A percentile compares a stretch with the other conserved stretches of the same genome.
These are phyloP conservation scores for Stagonosporopsis tanaceti DNA, from an alignment of 2,329 filamentous ascomycete genomes.

Conservation along the genomic window DNA sequence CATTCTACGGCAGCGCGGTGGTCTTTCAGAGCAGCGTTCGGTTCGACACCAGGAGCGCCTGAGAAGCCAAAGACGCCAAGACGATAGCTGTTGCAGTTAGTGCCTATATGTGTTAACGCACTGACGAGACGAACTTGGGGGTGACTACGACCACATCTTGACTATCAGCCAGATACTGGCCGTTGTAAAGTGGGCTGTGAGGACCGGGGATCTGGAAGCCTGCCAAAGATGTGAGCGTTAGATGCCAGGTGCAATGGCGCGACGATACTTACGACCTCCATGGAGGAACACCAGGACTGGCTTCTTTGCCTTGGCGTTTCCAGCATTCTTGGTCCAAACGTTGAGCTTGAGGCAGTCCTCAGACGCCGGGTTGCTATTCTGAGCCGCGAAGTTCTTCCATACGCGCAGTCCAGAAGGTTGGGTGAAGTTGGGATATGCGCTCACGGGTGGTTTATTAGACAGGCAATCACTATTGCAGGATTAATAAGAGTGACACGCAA, in stretches of 20 bases:
- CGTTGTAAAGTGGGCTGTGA: constrained; percentile 38
- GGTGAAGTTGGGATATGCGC: constrained; percentile 38
- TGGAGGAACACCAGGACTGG: constrained; percentile 42
- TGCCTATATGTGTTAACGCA: too few relatives aligned
- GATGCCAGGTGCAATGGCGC: neutral
- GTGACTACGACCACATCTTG: constrained; percentile 45
- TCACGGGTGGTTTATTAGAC: constrained; percentile 33
- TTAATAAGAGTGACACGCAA: constrained; percentile 1
- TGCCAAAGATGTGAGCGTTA: constrained; percentile 14
- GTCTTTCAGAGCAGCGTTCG: constrained; percentile 49
- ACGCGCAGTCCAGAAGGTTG: constrained; percentile 34
- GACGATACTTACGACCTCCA: constrained; percentile 33
- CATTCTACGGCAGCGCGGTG: constrained; percentile 47
- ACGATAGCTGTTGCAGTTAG: constrained; percentile 40
- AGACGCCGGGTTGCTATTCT: constrained; percentile 31
- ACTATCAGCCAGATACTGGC: constrained; percentile 36
- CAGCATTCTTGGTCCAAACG: constrained; percentile 36
- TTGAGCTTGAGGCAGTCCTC: constrained; percentile 45
- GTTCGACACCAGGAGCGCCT: constrained; percentile 43
- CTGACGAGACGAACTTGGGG: constrained; percentile 25
- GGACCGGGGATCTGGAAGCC: constrained; percentile 37
- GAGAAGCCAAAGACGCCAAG: constrained; percentile 52
- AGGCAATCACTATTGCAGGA: constrained; percentile 31
- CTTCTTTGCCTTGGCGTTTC: constrained; percentile 28
- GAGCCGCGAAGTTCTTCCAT: constrained; percentile 39